Percentiles rank a stretch among this genome's conserved stretches.
These are phyloP conservation scores for Draba incana DNA, from an alignment of 345 rosid species.

Conservation along the genomic window DNA sequence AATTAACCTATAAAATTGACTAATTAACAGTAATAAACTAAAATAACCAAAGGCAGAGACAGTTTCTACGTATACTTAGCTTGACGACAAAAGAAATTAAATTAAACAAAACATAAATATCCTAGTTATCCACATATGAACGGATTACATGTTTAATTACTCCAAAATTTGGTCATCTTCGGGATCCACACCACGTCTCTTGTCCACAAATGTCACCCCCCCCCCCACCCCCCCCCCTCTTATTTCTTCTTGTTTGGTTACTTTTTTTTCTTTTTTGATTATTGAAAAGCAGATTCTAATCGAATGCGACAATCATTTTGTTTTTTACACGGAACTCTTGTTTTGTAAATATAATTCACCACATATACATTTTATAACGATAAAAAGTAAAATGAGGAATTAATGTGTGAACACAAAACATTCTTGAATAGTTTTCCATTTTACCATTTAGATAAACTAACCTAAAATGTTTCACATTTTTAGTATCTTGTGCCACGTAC, in stretches of 20 bases:
- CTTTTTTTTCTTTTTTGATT: background rate
- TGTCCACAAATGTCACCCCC: constrained; percentile 27
- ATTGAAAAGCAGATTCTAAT: background rate
- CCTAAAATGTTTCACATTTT: background rate
- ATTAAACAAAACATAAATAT: constrained; percentile 20
- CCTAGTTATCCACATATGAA: constrained; percentile 38
- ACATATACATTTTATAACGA: background rate
- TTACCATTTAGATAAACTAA: background rate
- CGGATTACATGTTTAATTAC: constrained; percentile 27
- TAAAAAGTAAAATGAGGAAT: background rate
- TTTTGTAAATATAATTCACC: background rate
- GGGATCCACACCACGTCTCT: constrained; percentile 47
- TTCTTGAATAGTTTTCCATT: background rate
- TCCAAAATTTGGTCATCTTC: constrained; percentile 30
- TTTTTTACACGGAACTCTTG: background rate
- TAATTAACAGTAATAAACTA: constrained; percentile 34
- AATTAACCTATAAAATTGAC: constrained; percentile 32
- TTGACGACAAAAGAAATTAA: background rate
- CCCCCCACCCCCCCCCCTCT: background rate
- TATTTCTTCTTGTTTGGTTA: constrained; percentile 10
- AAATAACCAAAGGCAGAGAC: constrained; percentile 26
- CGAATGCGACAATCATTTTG: background rate
- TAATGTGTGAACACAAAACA: background rate
- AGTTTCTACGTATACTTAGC: background rate
- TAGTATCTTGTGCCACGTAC: background rate